Conservation (phyloP, 257 asterid species). For the Linaria vulgaris region DNA sequence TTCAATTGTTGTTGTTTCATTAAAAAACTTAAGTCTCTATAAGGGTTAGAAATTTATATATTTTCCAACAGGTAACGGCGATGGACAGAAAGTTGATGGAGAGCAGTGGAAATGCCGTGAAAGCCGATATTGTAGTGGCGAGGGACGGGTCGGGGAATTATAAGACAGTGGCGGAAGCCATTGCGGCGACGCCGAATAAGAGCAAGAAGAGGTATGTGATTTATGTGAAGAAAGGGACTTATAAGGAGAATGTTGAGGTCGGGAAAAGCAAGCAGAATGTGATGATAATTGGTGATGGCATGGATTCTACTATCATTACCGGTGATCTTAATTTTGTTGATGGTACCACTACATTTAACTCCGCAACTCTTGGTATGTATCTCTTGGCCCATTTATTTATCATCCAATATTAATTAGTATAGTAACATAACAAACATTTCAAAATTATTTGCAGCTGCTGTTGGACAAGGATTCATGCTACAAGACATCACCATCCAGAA, state of each 20-base stretch:
- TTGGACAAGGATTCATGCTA: constrained; percentile 46
- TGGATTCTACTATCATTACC: constrained; percentile 41
- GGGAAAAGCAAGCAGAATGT: constrained; percentile 36
- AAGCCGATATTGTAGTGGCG: constrained; percentile 45
- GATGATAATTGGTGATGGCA: constrained; percentile 66
- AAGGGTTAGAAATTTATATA: too few relatives aligned
- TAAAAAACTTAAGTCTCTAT: too few relatives aligned
- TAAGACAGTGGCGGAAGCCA: constrained; percentile 40
- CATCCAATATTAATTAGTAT: too few relatives aligned
- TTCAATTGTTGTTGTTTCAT: too few relatives aligned
- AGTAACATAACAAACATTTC: too few relatives aligned
- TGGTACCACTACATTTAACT: constrained; percentile 51
- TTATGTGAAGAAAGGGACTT: constrained; percentile 47
- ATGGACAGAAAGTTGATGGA: constrained; percentile 39
- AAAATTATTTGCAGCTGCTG: constrained; percentile 41
- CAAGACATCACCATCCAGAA: constrained; percentile 54
- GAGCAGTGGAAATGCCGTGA: constrained; percentile 21
- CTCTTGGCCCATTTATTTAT: neutral
- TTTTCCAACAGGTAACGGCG: neutral
- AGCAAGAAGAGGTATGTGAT: constrained; percentile 39
- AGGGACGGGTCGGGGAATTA: constrained; percentile 50
- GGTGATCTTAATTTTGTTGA: constrained; percentile 46
- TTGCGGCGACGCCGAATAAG: constrained; percentile 45
- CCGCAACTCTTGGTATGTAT: constrained; percentile 56
- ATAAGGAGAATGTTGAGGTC: constrained; percentile 52